phyloP scores from a whole-genome alignment of 192 early-diverging fungal genomes.

The Linnemannia exigua region DNA sequence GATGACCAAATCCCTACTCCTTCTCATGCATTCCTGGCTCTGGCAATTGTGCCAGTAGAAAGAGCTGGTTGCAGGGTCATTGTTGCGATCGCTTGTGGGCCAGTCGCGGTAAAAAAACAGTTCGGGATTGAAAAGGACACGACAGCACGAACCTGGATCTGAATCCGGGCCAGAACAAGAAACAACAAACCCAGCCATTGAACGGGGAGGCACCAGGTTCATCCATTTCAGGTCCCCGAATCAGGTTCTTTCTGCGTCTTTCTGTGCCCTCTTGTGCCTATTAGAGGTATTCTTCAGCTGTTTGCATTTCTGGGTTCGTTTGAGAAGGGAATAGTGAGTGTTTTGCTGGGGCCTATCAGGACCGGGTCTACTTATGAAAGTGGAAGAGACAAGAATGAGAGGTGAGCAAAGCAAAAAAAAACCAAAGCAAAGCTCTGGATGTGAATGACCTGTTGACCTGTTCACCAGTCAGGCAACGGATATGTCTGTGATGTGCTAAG shows the following conservation, averaged over 20 bases:
- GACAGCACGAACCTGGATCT: constrained; percentile 7
- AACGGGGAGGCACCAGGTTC: not conserved
- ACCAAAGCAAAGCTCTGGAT: too few species aligned
- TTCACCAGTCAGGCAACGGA: not conserved
- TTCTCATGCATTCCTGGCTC: too few species aligned
- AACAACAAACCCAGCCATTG: not conserved
- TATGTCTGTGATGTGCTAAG: not conserved
- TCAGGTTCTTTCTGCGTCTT: not conserved
- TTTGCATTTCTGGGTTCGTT: not conserved
- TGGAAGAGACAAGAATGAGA: not conserved
- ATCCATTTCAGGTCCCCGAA: not conserved
- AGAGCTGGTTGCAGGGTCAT: too few species aligned
- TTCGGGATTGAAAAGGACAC: too few species aligned
- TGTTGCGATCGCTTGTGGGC: too few species aligned
- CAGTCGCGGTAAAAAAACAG: too few species aligned
- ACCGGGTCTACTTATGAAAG: not conserved
- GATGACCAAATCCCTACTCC: not conserved
- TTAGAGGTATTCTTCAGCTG: too few species aligned
- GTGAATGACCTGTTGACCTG: not conserved
- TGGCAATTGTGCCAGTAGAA: too few species aligned
- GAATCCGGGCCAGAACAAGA: not conserved
- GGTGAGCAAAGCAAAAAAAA: not conserved
- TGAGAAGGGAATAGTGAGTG: not conserved
- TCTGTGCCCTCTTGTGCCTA: too few species aligned
- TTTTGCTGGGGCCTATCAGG: not conserved